Evolutionary conservation across 75 land plant species (phyloP), one percentile per base, ranked within the genome.

Genomic region (Pinus tabuliformis): DNA sequence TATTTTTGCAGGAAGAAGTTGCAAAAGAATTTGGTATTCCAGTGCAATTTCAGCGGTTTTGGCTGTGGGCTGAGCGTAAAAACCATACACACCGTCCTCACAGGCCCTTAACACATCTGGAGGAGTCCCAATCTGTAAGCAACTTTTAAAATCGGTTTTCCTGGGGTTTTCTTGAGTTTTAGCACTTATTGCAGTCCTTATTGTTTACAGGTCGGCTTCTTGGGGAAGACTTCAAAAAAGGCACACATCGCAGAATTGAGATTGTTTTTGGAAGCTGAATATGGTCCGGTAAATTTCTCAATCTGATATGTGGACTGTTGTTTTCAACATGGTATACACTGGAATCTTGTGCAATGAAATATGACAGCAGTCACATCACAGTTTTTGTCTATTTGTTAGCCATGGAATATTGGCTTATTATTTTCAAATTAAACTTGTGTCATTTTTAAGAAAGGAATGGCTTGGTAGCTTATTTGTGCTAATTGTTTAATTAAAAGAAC

Each of bases 11-110:
- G 99, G 99, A 96, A 80, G 99, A 96, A 37, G 91, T 96, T 61
- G 97, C 90, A 26, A 93, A 85, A 63, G 91, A 89, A 74, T 81
- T 88, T 82, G 95, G 95, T 0, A 84, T 95, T 15, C 94, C 93
- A 24, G 92, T 91, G 16, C 89, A 83, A 42, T 88, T 73, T 78
- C 94, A 89, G 57, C 89, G 94, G 39, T 96, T 88, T 77, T 96
- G 99, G 99, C 78, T 96, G 52, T 96, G 99, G 99, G 99, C 99
- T 26, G 90, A 94, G 83, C 86, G 97, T 22, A 96, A 96, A 79
- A 96, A 96, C 71, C 99, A 96, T 66, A 96, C 99, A n/a, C 91
- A 91, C 75, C 94, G 97, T 22, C 94, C 97, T 13, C 93, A 96
- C 66, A 76, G 97, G 65, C 97, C 97, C 37, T 82, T 96, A 83